Evolutionary conservation across 2,329 filamentous ascomycete species (phyloP).

Genomic region (Colletotrichum acutatum): DNA sequence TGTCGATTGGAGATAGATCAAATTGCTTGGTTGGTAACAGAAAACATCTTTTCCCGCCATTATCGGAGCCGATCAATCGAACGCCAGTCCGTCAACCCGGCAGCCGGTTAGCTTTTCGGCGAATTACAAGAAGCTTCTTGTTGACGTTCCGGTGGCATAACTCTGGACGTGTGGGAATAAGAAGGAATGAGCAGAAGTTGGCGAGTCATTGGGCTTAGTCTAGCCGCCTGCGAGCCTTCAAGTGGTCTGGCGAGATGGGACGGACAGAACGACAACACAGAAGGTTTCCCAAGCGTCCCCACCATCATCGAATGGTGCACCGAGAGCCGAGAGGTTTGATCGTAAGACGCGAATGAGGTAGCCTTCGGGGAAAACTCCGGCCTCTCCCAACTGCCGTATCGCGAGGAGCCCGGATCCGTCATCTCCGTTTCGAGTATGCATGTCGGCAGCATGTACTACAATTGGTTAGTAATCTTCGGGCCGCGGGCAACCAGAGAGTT

Average conservation of each 20-base stretch:
- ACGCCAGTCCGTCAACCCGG: not conserved
- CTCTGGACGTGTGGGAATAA: not conserved
- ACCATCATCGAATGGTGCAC: not conserved
- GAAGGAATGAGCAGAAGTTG: not conserved
- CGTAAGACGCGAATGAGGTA: not conserved
- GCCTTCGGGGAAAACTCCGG: not conserved
- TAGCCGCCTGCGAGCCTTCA: not conserved
- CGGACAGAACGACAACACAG: not conserved
- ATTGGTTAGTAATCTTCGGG: not conserved
- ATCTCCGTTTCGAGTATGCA: not conserved
- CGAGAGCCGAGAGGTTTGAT: not conserved
- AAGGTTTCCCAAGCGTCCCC: not conserved
- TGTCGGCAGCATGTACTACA: too few relatives aligned
- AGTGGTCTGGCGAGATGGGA: not conserved
- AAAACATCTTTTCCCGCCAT: too few relatives aligned
- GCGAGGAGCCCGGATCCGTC: not conserved
- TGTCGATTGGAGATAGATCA: not conserved
- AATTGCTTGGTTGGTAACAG: not conserved
- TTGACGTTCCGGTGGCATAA: not conserved
- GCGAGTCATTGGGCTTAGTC: conserved; percentile 17
- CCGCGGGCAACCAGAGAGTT: too few relatives aligned
- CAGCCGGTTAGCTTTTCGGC: not conserved
- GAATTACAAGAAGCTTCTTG: not conserved
- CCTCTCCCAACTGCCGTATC: not conserved
- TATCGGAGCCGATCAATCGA: not conserved